A percentile compares a stretch with the other conserved stretches of the same genome.
Evolutionary conservation across 2,329 filamentous ascomycete species (phyloP).

Genomic region (Fusarium praegraminearum): DNA sequence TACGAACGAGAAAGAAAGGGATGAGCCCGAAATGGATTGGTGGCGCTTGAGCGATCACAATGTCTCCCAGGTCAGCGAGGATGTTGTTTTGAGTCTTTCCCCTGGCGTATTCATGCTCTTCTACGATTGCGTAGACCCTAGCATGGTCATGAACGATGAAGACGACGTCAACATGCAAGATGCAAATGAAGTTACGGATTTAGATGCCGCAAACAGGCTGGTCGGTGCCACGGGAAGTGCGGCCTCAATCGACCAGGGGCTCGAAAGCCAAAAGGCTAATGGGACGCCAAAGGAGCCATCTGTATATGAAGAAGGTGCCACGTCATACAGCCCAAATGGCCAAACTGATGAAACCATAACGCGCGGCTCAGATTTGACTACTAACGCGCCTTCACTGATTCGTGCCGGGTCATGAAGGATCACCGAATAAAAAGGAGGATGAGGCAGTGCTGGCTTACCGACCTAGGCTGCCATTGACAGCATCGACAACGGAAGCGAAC

Average conservation of each 20-base stretch:
- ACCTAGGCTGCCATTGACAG: background rate
- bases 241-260: slow-evolving; percentile 19
- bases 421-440: background rate
- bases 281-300: slow-evolving; percentile 18
- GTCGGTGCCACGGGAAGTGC: slow-evolving; percentile 4
- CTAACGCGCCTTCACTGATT: slow-evolving; percentile 10
- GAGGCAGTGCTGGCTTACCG: slow-evolving; percentile 1
- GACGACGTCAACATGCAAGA: slow-evolving; percentile 41
- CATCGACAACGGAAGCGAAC: background rate
- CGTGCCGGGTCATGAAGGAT: slow-evolving; percentile 1
- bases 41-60: slow-evolving; percentile 93
- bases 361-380: slow-evolving; percentile 8
- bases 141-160: slow-evolving; percentile 57
- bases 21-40: slow-evolving; percentile 70
- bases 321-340: slow-evolving; percentile 7
- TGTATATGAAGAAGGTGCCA: slow-evolving; percentile 19
- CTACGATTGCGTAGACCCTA: slow-evolving; percentile 79
- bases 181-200: slow-evolving; percentile 31
- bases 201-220: slow-evolving; percentile 14
- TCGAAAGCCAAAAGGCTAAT: slow-evolving; percentile 19
- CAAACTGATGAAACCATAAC: slow-evolving; percentile 28
- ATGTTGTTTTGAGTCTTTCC: slow-evolving; percentile 77
- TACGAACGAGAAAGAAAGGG: slow-evolving; percentile 25
- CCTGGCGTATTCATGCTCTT: slow-evolving; percentile 95
- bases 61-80: slow-evolving; percentile 79